Percentiles rank a stretch among this genome's conserved stretches.
phyloP scores from a whole-genome alignment of 441 rosid genomes.

The Brassica hybrid region DNA sequence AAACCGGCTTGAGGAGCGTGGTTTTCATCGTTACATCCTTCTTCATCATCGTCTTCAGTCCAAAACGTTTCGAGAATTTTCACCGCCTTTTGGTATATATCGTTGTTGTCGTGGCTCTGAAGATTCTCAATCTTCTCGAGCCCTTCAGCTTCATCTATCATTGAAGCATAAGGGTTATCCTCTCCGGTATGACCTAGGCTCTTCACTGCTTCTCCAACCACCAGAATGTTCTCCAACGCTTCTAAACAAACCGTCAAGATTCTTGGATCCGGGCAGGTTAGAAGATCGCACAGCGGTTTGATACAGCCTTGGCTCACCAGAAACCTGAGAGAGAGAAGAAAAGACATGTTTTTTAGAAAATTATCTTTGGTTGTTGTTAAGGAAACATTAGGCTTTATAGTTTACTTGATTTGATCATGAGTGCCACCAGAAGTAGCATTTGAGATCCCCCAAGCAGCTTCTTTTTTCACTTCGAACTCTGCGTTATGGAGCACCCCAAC shows the following conservation, averaged over 20 bases:
- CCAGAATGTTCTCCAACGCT: conserved; percentile 60
- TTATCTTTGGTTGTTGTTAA: background rate
- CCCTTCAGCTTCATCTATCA: conserved; percentile 58
- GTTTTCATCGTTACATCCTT: conserved; percentile 40
- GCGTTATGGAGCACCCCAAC: conserved; percentile 53
- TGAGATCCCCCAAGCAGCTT: conserved; percentile 67
- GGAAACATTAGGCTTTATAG: background rate
- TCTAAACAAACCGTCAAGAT: conserved; percentile 58
- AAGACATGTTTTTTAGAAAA: background rate
- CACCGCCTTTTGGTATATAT: conserved; percentile 58
- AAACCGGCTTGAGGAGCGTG: conserved; percentile 32
- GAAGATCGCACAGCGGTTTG: conserved; percentile 58
- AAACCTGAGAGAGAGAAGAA: conserved; percentile 27
- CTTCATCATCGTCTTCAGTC: conserved; percentile 55
- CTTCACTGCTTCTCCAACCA: conserved; percentile 59
- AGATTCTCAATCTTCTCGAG: conserved; percentile 56
- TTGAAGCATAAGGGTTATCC: conserved; percentile 46
- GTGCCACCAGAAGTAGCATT: conserved; percentile 64
- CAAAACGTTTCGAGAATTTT: conserved; percentile 57
- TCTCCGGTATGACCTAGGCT: conserved; percentile 45
- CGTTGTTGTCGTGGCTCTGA: conserved; percentile 55
- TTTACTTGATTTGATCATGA: conserved; percentile 57
- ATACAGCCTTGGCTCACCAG: conserved; percentile 58
- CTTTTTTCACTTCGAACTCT: conserved; percentile 63
- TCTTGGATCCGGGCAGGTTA: conserved; percentile 55